Base-by-base conservation (phyloP, 2,329 filamentous ascomycete genomes). In the Sarocladium strictum region DNA sequence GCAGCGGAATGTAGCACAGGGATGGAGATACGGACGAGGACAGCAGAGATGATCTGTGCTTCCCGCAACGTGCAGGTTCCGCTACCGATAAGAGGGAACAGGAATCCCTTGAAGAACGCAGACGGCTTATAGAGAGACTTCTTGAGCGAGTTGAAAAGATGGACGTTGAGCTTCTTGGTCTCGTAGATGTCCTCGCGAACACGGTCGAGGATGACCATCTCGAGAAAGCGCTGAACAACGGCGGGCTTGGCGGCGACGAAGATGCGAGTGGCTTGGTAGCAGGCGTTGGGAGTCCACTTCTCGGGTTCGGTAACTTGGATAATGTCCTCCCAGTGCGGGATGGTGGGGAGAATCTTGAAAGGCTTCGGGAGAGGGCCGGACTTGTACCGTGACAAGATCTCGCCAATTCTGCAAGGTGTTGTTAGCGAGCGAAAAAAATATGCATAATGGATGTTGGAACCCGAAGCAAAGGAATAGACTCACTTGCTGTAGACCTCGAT, bases 351-450 rank as follows among this genome's bases (percentile, higher is more conserved):
- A 60, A 97, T 91, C 72, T 97, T 97, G 79, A 99, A 96, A 0
- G 93, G 93, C 72, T 99, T 99, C 19, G 94, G 94, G 29, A 99
- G 80, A 61, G 93, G 93, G n/a, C 94, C 94, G 14, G 89, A 93
- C 72, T 96, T 96, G 76, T 96, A 97, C 60, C 93, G 84, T 24
- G 90, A 91, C 56, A 99, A 80, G 57, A 97, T 87, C 61, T 92
- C 78, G 57, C 92, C 93, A 62, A 96, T 86, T 74, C 86, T 90
- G 37, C 21, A 23, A 21, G 19, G 6, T 15, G 17, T 29, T 49
- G 49, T 56, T 41, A 53, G 52, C 51, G n/a, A n/a, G n/a, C n/a
- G n/a, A n/a, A n/a, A n/a, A 53, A 15, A 3, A 27, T 15, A 10
- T 27, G 32, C 41, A 19, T 19, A 21, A 7, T 7, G 26, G 10